These are phyloP conservation scores for Cunninghamia lanceolata DNA, from an alignment of 75 land plant genomes.

Conservation along the genomic window DNA sequence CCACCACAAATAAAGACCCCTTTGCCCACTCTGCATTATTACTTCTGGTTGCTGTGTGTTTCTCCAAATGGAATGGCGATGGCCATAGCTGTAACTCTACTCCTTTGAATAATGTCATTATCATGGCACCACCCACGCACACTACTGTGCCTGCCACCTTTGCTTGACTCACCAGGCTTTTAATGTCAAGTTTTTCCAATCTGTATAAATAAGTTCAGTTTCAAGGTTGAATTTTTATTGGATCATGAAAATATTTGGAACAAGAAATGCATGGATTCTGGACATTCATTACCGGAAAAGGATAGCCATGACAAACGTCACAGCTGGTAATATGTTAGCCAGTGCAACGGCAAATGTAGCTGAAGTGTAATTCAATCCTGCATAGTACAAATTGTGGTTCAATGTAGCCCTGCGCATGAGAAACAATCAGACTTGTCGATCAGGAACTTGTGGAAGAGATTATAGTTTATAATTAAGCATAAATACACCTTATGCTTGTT, in stretches of 20 bases:
- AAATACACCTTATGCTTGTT: too few species aligned
- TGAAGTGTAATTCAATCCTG: conserved; percentile 37
- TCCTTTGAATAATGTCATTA: conserved; percentile 50
- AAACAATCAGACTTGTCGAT: too few species aligned
- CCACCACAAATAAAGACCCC: conserved; percentile 27
- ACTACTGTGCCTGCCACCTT: conserved; percentile 44
- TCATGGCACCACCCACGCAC: conserved; percentile 46
- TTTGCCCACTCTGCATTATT: conserved; percentile 6
- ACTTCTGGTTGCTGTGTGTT: background rate
- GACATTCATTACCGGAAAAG: conserved; percentile 25
- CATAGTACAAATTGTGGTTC: conserved; percentile 28
- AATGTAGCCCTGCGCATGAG: conserved; percentile 15
- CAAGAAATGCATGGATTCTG: background rate
- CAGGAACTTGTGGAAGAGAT: too few species aligned
- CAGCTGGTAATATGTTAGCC: conserved; percentile 46
- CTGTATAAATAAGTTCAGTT: conserved; percentile 18
- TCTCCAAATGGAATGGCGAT: background rate
- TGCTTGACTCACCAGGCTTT: conserved; percentile 33
- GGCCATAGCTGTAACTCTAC: background rate
- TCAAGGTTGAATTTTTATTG: background rate
- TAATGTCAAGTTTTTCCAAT: conserved; percentile 38
- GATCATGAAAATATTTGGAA: background rate
- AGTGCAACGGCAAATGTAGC: conserved; percentile 54
- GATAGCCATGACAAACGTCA: conserved; percentile 53
- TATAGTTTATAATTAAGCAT: too few species aligned